These are phyloP conservation scores for Phtheirospermum japonicum DNA, from an alignment of 257 asterid species.

Conservation along the genomic window DNA sequence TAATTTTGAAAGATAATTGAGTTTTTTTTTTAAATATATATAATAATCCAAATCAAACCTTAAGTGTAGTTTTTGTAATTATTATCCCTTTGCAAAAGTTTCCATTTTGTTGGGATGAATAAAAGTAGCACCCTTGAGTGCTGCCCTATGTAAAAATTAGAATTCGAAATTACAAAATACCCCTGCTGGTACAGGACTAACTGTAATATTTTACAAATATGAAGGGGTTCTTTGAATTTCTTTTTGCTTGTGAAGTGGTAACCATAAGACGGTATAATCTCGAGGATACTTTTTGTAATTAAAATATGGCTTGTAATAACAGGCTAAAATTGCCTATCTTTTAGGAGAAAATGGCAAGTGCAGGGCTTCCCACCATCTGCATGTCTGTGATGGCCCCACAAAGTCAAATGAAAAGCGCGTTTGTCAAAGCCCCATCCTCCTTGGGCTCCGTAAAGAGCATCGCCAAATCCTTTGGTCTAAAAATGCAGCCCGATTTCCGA, in stretches of 20 bases:
- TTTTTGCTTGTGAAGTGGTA: too few relatives aligned
- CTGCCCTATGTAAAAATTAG: too few relatives aligned
- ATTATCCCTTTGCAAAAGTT: neutral
- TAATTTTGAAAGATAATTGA: neutral
- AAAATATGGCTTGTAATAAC: neutral
- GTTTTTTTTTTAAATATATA: neutral
- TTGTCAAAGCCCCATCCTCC: constrained; percentile 48
- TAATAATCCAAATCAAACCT: neutral
- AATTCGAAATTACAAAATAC: too few relatives aligned
- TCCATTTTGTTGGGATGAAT: too few relatives aligned
- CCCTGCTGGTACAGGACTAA: too few relatives aligned
- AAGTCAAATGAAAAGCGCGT: constrained; percentile 33
- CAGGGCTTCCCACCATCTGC: constrained; percentile 50
- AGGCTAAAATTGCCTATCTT: neutral
- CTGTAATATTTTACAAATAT: too few relatives aligned
- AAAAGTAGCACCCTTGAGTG: too few relatives aligned
- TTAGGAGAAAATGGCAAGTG: constrained; percentile 68
- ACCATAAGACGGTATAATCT: too few relatives aligned
- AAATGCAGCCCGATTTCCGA: constrained; percentile 44
- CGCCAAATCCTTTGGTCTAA: constrained; percentile 54
- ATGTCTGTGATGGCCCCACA: constrained; percentile 40
- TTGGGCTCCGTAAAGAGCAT: constrained; percentile 43
- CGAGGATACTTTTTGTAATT: neutral
- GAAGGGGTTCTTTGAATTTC: too few relatives aligned
- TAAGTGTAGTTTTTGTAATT: neutral